phyloP scores from a whole-genome alignment of 495 filamentous ascomycete genomes.

The Penicillium goetzii region DNA sequence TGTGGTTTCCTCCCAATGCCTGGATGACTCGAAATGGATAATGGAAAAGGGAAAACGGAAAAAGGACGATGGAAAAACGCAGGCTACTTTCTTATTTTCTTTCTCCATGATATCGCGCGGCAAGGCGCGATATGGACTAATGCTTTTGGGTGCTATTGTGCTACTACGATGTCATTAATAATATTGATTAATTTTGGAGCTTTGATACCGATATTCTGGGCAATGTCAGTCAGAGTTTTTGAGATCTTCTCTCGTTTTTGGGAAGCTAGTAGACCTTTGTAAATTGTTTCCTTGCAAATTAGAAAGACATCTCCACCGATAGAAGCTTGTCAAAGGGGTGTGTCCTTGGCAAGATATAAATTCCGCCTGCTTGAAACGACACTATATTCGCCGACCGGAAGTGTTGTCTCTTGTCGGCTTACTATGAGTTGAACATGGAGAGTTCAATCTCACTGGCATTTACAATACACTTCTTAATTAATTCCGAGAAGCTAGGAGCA shows the following conservation, averaged over 20 bases:
- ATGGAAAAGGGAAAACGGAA: slow-evolving; percentile 4
- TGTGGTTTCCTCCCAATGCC: not conserved
- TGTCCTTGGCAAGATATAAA: not conserved
- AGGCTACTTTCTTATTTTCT: slow-evolving; percentile 3
- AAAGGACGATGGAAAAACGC: not conserved
- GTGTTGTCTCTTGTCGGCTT: not conserved
- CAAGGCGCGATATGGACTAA: slow-evolving; percentile 1
- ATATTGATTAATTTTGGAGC: slow-evolving; percentile 19
- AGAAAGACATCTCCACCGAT: not conserved
- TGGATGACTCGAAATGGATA: slow-evolving; percentile 4
- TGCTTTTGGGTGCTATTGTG: slow-evolving; percentile 7
- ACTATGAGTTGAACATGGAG: not conserved
- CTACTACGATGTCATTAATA: slow-evolving; percentile 31
- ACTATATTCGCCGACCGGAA: not conserved
- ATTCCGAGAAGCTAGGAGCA: not conserved
- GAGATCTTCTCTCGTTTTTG: not conserved
- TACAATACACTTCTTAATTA: not conserved
- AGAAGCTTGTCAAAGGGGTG: not conserved
- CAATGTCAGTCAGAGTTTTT: slow-evolving; percentile 5
- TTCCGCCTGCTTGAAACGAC: not conserved
- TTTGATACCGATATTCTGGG: slow-evolving; percentile 16
- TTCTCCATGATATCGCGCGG: slow-evolving; percentile 1
- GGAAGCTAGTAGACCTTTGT: not conserved
- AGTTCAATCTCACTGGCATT: not conserved
- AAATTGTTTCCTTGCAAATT: not conserved